These are phyloP conservation scores for Cupressus sempervirens DNA, from an alignment of 75 land plant species.

Conservation along the genomic window DNA sequence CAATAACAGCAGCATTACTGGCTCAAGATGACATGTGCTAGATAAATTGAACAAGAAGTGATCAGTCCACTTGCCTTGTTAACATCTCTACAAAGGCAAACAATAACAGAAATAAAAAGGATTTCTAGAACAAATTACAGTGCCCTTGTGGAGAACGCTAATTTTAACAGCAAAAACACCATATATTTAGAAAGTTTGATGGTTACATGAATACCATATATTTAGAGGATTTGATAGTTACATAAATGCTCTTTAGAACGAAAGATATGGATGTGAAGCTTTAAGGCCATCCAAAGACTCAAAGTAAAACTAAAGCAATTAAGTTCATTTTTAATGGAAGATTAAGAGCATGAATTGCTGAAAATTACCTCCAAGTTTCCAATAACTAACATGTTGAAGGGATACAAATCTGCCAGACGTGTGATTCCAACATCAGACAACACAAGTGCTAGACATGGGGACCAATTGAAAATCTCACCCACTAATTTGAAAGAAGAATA, in stretches of 20 bases:
- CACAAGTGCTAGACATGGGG: not conserved
- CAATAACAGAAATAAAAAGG: not conserved
- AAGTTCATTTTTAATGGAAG: not conserved
- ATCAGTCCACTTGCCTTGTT: not conserved
- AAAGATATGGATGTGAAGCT: not conserved
- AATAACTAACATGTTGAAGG: conserved; percentile 4
- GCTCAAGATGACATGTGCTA: not conserved
- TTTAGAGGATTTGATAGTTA: not conserved
- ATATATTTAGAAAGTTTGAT: not conserved
- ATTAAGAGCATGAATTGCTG: not conserved
- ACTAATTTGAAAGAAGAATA: conserved; percentile 2
- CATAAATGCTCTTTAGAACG: not conserved
- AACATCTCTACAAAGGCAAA: not conserved
- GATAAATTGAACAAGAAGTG: not conserved
- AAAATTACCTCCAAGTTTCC: not conserved
- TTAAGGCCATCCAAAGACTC: not conserved
- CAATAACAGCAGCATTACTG: not conserved
- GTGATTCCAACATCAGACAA: not conserved
- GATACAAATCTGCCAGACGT: not conserved
- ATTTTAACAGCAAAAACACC: not conserved
- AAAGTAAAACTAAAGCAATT: not conserved
- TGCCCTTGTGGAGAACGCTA: not conserved
- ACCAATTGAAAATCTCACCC: not conserved
- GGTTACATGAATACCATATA: not conserved
- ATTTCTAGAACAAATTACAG: not conserved